Evolutionary conservation across 108 stramenopile species (phyloP), one percentile per base, ranked within the genome.

Genomic region (Schizochytrium sp.): DNA sequence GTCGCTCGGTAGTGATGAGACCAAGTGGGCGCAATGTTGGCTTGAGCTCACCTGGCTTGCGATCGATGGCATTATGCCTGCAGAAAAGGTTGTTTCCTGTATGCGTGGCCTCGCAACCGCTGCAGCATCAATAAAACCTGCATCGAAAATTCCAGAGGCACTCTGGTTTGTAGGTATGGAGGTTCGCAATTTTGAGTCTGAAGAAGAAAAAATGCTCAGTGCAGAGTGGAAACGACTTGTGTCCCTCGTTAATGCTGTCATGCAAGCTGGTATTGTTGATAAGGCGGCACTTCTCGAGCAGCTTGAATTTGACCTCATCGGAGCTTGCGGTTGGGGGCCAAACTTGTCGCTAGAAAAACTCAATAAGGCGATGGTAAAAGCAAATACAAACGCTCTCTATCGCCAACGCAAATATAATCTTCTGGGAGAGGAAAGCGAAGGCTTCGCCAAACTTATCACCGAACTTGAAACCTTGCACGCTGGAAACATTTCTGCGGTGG

Each of bases 361-460:
- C 3, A 7, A 10, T 28, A 91, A 91, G 69, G 72, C 87, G 13
- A 4, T 97, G 61, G 91, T 91, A 53, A 95, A 95, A 87, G 89
- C 95, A 88, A 97, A 97, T 88, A 98, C 98, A 41, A 93, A 93
- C 64, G 76, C 92, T 72, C 94, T 96, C 59, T 99, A 99, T 92
- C 90, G 95, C 57, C 98, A 98, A 89, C 92, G 95, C 87, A 96
- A 97, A 87, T 98, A 95, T 89, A 99, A 98, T 91, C 91, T 99
- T 12, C 88, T 96, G 53, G 95, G 93, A 19, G 98, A 99, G 92
- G 97, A 98, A 91, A 95, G 95, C 57, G 98, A 98, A 91, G 98
- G 98, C 3, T 99, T 93, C 90, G 91, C 97, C 53, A 98, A 97
- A 90, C 87, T 97, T 61, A 40, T 91, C 44, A 88, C 88, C 40